Evolutionary conservation across 176 grass and related monocot species (phyloP).

Genomic region (Avena insularis): DNA sequence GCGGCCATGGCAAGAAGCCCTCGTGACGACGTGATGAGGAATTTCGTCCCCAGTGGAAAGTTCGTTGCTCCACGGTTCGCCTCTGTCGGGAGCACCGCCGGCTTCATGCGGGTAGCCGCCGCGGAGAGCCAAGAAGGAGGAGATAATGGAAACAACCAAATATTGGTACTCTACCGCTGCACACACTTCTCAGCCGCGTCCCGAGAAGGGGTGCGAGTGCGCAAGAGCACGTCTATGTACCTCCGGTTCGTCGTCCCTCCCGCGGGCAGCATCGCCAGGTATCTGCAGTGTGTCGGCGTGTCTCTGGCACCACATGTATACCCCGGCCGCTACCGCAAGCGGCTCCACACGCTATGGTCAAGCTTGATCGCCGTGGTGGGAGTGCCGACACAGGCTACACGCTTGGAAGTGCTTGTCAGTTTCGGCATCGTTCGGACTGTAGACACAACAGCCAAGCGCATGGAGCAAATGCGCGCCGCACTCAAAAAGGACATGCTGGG

Average conservation of each 20-base stretch:
- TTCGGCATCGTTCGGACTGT: background rate
- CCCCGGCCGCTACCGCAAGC: background rate
- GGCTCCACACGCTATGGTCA: slow-evolving; percentile 9
- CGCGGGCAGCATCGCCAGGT: background rate
- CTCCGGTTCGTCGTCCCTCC: background rate
- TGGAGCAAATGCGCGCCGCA: background rate
- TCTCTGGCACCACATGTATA: slow-evolving; percentile 28
- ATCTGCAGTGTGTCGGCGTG: background rate
- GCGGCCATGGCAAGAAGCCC: background rate
- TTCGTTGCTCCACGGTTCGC: background rate
- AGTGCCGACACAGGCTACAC: background rate
- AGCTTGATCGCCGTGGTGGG: background rate
- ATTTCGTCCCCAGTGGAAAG: background rate
- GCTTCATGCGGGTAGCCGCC: slow-evolving; percentile 4
- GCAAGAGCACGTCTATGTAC: background rate
- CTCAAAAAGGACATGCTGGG: background rate
- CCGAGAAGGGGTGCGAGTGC: background rate
- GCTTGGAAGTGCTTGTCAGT: background rate
- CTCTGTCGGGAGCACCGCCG: slow-evolving; percentile 3
- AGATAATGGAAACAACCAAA: background rate
- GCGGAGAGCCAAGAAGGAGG: background rate
- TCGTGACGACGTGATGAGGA: no score
- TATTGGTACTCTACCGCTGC: slow-evolving; percentile 39
- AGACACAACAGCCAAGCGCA: background rate
- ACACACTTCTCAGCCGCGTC: background rate